A percentile compares a stretch with the other conserved stretches of the same genome.
phyloP scores from a whole-genome alignment of 805 yeast genomes.

The Myxozyma monticola region DNA sequence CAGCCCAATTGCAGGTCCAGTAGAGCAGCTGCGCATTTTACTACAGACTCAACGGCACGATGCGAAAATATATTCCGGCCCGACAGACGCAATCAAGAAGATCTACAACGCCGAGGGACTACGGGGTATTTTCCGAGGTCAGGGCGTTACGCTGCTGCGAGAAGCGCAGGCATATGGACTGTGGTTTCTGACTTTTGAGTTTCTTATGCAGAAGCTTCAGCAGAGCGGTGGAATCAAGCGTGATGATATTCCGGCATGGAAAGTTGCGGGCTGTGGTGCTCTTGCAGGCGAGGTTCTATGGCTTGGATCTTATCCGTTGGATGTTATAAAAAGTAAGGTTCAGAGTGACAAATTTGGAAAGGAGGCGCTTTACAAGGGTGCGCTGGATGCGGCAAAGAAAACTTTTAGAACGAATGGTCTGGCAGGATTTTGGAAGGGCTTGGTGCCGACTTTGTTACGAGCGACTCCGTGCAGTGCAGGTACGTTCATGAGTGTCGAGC shows the following conservation, averaged over 20 bases:
- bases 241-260: conserved; percentile 81
- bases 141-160: conserved; percentile 77
- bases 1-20: conserved; percentile 67
- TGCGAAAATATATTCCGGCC: conserved; percentile 59
- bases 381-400: conserved; percentile 57
- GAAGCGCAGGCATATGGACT: conserved; percentile 80
- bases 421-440: conserved; percentile 83
- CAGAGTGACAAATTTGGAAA: conserved; percentile 71
- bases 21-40: conserved; percentile 91
- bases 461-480: conserved; percentile 99
- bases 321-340: conserved; percentile 83
- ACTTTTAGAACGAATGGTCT: conserved; percentile 61
- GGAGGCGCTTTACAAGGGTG: conserved; percentile 59
- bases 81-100: conserved; percentile 66
- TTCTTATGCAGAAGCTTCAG: conserved; percentile 42
- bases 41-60: conserved; percentile 77
- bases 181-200: conserved; percentile 69
- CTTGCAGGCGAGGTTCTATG: conserved; percentile 67
- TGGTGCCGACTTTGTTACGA: conserved; percentile 85
- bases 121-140: conserved; percentile 72
- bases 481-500: conserved; percentile 89
- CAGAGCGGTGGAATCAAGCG: conserved; percentile 46
- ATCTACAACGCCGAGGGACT: conserved; percentile 57
- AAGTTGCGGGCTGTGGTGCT: conserved; percentile 84
- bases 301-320: conserved; percentile 58